A percentile compares a stretch with the other conserved stretches of the same genome.
These are phyloP conservation scores for Gelatoporia subvermispora DNA, from an alignment of 768 basidiomycete species.

Conservation along the genomic window DNA sequence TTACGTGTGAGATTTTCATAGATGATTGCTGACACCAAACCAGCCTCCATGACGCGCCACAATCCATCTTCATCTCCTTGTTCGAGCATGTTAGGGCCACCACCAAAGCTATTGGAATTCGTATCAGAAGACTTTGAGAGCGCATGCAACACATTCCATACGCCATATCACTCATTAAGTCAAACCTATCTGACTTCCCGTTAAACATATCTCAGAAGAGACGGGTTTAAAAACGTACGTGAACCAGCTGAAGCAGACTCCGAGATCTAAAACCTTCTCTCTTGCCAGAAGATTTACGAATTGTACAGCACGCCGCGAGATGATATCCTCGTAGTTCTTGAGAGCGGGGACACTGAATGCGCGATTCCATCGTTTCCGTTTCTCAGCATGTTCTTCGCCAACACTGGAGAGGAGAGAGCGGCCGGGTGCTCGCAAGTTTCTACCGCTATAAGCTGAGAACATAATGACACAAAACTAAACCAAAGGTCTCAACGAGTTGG, in stretches of 20 bases:
- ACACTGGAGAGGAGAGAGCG: constrained; percentile 27
- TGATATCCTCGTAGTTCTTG: constrained; percentile 39
- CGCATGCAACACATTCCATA: constrained; percentile 11
- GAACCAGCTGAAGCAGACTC: constrained; percentile 10
- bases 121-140: neutral
- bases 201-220: no score
- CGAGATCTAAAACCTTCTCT: neutral
- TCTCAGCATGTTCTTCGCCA: constrained; percentile 37
- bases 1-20: neutral
- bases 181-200: constrained; percentile 25
- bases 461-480: no score
- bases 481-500: no score
- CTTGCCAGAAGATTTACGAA: constrained; percentile 32
- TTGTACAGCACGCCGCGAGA: constrained; percentile 34
- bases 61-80: constrained; percentile 40
- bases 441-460: no score
- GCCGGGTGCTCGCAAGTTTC: no score
- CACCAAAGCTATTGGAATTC: constrained; percentile 26
- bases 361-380: constrained; percentile 45
- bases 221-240: constrained; percentile 13
- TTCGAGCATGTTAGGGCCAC: constrained; percentile 30
- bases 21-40: constrained; percentile 39
- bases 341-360: constrained; percentile 42
- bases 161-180: constrained; percentile 41
- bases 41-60: constrained; percentile 39